A percentile compares a stretch with the other conserved stretches of the same genome.
Evolutionary conservation across 1,139 yeast species (phyloP).

Genomic region (Komagataea norvegica): DNA sequence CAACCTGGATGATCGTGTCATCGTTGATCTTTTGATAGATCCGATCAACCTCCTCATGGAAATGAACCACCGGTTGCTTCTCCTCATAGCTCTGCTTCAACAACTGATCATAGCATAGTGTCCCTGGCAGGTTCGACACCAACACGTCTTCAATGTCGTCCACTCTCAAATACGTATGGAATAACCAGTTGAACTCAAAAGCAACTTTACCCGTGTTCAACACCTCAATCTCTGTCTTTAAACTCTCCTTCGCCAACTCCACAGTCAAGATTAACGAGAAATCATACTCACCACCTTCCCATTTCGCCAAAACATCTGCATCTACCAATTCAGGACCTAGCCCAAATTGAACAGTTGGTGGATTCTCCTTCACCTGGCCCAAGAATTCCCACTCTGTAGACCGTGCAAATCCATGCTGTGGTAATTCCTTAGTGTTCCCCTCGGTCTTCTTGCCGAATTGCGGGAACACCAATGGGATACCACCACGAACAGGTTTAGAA

Average conservation of each 20-base stretch:
- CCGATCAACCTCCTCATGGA: constrained; percentile 79
- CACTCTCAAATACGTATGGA: constrained; percentile 84
- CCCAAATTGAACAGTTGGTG: constrained; percentile 81
- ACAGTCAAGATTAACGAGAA: constrained; percentile 75
- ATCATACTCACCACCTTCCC: constrained; percentile 50
- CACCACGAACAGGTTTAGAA: constrained; percentile 91
- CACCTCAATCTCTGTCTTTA: constrained; percentile 69
- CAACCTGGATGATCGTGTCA: constrained; percentile 55
- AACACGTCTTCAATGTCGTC: constrained; percentile 73
- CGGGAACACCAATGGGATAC: constrained; percentile 94
- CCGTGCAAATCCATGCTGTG: constrained; percentile 97
- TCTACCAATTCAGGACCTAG: constrained; percentile 79
- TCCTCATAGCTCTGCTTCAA: constrained; percentile 58
- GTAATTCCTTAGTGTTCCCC: constrained; percentile 48
- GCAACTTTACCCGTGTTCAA: constrained; percentile 58
- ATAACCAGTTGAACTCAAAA: constrained; percentile 88
- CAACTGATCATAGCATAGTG: constrained; percentile 70
- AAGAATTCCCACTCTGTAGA: constrained; percentile 86
- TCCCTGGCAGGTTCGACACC: constrained; percentile 73
- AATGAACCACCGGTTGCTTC: constrained; percentile 66
- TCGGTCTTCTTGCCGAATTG: constrained; percentile 74
- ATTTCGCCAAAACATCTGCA: constrained; percentile 45
- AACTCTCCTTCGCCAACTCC: constrained; percentile 45
- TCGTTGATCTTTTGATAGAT: constrained; percentile 62
- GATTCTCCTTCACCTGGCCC: constrained; percentile 64